Evolutionary conservation across 495 filamentous ascomycete genomes (phyloP).

Genomic region (Lophiostoma macrostomum): DNA sequence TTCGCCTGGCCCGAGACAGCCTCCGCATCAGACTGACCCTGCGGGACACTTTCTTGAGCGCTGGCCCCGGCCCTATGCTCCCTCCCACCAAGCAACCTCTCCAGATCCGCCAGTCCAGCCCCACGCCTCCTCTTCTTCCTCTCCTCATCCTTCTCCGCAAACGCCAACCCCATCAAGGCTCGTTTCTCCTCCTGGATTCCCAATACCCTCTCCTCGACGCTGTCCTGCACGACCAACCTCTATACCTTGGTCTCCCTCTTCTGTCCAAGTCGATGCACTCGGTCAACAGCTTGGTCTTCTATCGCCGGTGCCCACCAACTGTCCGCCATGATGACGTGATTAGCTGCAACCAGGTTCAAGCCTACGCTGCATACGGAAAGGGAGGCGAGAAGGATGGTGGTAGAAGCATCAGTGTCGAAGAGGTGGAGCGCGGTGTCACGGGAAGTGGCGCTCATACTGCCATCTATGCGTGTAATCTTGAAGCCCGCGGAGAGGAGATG

Average conservation of each 20-base stretch:
- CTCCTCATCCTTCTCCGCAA: constrained; percentile 39
- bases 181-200: constrained; percentile 80
- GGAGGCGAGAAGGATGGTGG: constrained; percentile 77
- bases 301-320: constrained; percentile 91
- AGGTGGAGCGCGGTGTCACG: constrained; percentile 68
- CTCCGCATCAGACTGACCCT: too few relatives aligned
- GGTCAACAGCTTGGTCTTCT: constrained; percentile 90
- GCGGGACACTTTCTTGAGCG: background rate
- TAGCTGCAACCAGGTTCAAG: constrained; percentile 83
- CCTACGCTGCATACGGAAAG: constrained; percentile 82
- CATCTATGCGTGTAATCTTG: constrained; percentile 75
- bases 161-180: constrained; percentile 69
- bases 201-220: constrained; percentile 82
- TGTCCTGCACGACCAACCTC: constrained; percentile 77
- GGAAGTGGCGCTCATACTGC: constrained; percentile 64
- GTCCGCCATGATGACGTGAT: constrained; percentile 81
- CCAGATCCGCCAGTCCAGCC: constrained; percentile 54
- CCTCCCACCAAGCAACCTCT: constrained; percentile 47
- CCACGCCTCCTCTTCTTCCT: constrained; percentile 30
- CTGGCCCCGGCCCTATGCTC: background rate
- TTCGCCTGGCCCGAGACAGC: too few relatives aligned
- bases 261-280: constrained; percentile 86
- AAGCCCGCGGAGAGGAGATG: constrained; percentile 62
- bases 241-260: constrained; percentile 73
- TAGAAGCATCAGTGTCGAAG: constrained; percentile 65